Percentiles rank a stretch among this genome's conserved stretches.
Evolutionary conservation across 768 basidiomycete species (phyloP).

Genomic region (Myochromella boudieri): DNA sequence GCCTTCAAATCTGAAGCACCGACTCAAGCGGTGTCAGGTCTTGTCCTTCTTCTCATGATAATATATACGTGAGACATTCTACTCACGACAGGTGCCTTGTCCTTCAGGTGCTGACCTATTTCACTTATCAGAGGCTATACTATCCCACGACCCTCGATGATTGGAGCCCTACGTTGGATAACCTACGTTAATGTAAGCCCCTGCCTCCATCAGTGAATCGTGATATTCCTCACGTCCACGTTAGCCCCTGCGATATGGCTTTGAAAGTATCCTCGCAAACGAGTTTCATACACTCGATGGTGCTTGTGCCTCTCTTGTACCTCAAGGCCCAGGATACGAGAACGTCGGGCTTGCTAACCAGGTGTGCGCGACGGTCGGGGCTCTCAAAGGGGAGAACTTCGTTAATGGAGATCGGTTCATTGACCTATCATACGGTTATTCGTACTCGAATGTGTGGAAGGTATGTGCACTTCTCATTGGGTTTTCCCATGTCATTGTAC

Average conservation of each 20-base stretch:
- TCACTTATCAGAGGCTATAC: constrained; percentile 44
- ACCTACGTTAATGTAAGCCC: constrained; percentile 55
- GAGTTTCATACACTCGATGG: constrained; percentile 77
- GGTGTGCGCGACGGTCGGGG: constrained; percentile 73
- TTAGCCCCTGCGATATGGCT: constrained; percentile 70
- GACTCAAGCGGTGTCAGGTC: constrained; percentile 51
- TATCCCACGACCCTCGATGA: constrained; percentile 62
- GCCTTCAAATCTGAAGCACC: constrained; percentile 57
- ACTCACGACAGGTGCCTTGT: constrained; percentile 23
- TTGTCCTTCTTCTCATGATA: constrained; percentile 50
- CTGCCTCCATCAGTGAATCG: neutral
- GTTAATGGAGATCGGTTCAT: constrained; percentile 61
- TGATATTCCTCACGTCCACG: constrained; percentile 2
- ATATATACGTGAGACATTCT: constrained; percentile 51
- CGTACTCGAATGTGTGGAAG: constrained; percentile 39
- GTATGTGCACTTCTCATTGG: constrained; percentile 24
- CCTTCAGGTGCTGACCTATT: neutral
- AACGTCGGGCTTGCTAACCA: constrained; percentile 60
- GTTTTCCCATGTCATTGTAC: too few species aligned
- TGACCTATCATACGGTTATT: constrained; percentile 49
- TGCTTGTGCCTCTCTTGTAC: constrained; percentile 56
- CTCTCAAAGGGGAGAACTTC: constrained; percentile 52
- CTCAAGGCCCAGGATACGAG: constrained; percentile 63
- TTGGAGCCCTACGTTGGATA: constrained; percentile 69
- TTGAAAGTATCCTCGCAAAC: constrained; percentile 75